Percentiles rank a stretch among this genome's conserved stretches.
Evolutionary conservation across 2,329 filamentous ascomycete genomes (phyloP).

Genomic region (Colletotrichum gigasporum): DNA sequence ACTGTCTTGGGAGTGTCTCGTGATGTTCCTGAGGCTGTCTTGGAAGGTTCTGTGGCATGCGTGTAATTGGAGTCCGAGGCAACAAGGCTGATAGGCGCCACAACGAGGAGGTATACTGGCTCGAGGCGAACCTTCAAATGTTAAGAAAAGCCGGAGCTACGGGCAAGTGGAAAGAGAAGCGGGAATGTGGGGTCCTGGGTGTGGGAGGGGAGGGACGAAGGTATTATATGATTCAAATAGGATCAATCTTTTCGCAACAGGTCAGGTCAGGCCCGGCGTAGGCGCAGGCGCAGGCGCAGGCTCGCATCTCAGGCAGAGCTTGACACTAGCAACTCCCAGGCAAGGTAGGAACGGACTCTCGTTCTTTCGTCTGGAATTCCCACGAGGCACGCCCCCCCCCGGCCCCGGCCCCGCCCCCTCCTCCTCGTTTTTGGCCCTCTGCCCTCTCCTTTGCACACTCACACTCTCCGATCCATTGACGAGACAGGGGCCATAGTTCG

Average conservation of each 20-base stretch:
- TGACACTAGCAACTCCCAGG: constrained; percentile 3
- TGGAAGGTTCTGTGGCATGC: neutral
- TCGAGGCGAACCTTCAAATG: constrained; percentile 21
- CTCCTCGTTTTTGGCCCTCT: neutral
- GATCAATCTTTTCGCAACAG: constrained; percentile 27
- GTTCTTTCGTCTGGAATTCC: constrained; percentile 30
- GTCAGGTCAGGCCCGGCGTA: neutral
- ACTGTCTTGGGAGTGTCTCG: constrained; percentile 15
- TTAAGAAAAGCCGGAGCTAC: constrained; percentile 29
- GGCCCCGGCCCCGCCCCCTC: constrained; percentile 4
- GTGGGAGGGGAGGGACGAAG: neutral
- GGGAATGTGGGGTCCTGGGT: constrained; percentile 17
- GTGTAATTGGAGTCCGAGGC: neutral
- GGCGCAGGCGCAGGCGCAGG: neutral
- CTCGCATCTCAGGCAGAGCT: neutral
- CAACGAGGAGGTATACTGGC: neutral
- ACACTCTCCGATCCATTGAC: constrained; percentile 28
- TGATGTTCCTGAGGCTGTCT: constrained; percentile 10
- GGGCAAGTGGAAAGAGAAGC: constrained; percentile 19
- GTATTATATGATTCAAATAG: constrained; percentile 28
- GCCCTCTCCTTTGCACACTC: no score
- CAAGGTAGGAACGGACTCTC: constrained; percentile 28
- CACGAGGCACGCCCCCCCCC: constrained; percentile 24
- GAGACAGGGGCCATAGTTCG: constrained; percentile 7
- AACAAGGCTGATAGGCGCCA: no score